These are phyloP conservation scores for Teratosphaeria nubilosa DNA, from an alignment of 2,329 filamentous ascomycete species.

Conservation along the genomic window DNA sequence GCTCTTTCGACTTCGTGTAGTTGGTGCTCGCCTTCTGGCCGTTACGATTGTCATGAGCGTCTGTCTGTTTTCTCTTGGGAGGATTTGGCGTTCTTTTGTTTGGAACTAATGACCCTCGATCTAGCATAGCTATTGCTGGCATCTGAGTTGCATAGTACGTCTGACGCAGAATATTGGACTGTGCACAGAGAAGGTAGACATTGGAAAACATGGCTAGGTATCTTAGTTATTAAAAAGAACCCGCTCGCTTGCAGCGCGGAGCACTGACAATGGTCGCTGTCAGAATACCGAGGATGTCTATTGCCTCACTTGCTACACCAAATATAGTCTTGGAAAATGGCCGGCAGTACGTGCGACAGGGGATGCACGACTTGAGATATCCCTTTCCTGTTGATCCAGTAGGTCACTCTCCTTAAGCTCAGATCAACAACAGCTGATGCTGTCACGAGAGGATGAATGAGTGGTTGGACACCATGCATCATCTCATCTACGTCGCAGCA, in stretches of 20 bases:
- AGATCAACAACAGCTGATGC: background rate
- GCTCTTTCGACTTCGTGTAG: background rate
- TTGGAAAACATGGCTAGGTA: background rate
- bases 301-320: background rate
- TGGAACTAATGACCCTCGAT: background rate
- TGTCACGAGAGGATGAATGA: constrained; percentile 3
- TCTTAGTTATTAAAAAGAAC: background rate
- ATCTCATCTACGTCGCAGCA: constrained; percentile 3
- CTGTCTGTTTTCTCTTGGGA: background rate
- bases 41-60: background rate
- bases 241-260: background rate
- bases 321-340: background rate
- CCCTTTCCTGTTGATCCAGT: constrained; percentile 1
- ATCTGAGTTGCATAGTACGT: background rate
- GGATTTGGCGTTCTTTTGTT: background rate
- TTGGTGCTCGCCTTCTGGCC: background rate
- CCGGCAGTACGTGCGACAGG: background rate
- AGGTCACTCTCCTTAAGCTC: background rate
- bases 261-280: background rate
- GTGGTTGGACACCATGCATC: constrained; percentile 7
- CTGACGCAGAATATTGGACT: background rate
- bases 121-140: background rate
- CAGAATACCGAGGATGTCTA: background rate
- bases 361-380: background rate
- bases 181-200: background rate